A percentile compares a stretch with the other conserved stretches of the same genome.
phyloP scores from a whole-genome alignment of 1,284 basidiomycete genomes.

The Leccinum griseonigrum region DNA sequence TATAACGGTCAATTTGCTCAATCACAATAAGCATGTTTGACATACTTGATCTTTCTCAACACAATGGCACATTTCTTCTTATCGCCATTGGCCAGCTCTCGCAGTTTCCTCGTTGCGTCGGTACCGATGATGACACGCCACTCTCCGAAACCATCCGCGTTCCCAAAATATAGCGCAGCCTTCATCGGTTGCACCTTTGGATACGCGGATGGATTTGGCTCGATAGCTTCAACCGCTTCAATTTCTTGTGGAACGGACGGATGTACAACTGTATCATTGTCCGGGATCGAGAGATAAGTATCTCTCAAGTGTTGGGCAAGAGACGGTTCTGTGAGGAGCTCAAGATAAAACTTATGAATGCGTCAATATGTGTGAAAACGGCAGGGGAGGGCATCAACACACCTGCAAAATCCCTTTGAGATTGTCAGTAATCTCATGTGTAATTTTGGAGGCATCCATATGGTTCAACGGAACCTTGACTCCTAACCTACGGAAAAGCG shows the following conservation, averaged over 20 bases:
- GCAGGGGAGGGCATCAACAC: background rate
- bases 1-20: background rate
- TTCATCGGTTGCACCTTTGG: constrained; percentile 50
- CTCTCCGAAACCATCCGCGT: constrained; percentile 49
- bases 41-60: constrained; percentile 60
- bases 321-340: constrained; percentile 17
- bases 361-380: background rate
- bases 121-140: constrained; percentile 52
- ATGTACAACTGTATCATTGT: background rate
- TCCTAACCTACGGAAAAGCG: constrained; percentile 29
- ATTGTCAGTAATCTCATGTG: constrained; percentile 18
- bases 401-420: constrained; percentile 35
- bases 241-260: background rate
- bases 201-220: constrained; percentile 31
- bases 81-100: constrained; percentile 40
- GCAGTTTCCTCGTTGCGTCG: constrained; percentile 43
- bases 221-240: background rate
- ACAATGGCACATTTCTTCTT: constrained; percentile 45
- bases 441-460: constrained; percentile 22
- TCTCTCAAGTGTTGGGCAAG: constrained; percentile 15
- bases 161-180: constrained; percentile 48
- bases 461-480: constrained; percentile 25
- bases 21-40: background rate
- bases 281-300: constrained; percentile 11
- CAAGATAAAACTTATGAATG: constrained; percentile 23